These are phyloP conservation scores for Teratosphaeria viscida DNA, from an alignment of 2,329 filamentous ascomycete genomes.

Conservation along the genomic window DNA sequence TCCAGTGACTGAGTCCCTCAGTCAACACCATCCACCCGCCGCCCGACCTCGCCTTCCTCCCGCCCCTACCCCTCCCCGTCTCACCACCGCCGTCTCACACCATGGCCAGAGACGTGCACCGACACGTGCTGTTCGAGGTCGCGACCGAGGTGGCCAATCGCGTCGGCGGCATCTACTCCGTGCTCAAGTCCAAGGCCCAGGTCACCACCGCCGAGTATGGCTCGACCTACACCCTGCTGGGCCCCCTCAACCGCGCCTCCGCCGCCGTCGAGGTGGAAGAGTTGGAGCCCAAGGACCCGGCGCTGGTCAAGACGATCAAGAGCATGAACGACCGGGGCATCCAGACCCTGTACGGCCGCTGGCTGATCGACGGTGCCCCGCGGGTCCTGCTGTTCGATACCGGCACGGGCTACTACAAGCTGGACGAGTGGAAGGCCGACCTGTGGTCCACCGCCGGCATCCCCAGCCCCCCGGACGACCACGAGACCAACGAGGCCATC, in stretches of 20 bases:
- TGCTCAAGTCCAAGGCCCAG: slow-evolving; percentile 96
- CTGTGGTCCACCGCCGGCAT: slow-evolving; percentile 89
- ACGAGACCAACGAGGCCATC: slow-evolving; percentile 94
- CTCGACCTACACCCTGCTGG: slow-evolving; percentile 89
- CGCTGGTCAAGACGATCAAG: slow-evolving; percentile 71
- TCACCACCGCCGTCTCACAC: slow-evolving; percentile 4
- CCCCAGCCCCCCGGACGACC: slow-evolving; percentile 80
- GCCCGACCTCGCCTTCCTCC: not conserved
- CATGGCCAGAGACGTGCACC: slow-evolving; percentile 64
- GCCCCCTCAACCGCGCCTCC: slow-evolving; percentile 82
- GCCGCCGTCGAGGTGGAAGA: slow-evolving; percentile 97
- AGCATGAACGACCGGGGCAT: slow-evolving; percentile 91
- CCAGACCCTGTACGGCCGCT: slow-evolving; percentile 82
- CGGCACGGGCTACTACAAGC: slow-evolving; percentile 77
- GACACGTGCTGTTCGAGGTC: slow-evolving; percentile 92
- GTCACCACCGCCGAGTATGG: slow-evolving; percentile 98
- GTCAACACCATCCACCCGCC: no score
- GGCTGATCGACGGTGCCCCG: slow-evolving; percentile 94
- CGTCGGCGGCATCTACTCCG: slow-evolving; percentile 97
- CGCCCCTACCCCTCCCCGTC: not conserved
- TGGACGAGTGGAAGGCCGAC: slow-evolving; percentile 96
- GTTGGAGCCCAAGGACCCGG: slow-evolving; percentile 70
- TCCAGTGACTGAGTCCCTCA: no score
- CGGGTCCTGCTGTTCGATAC: slow-evolving; percentile 91
- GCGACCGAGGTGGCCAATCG: slow-evolving; percentile 96